These are phyloP conservation scores for Ophiocordyceps sinensis DNA, from an alignment of 2,329 filamentous ascomycete species.

Conservation along the genomic window DNA sequence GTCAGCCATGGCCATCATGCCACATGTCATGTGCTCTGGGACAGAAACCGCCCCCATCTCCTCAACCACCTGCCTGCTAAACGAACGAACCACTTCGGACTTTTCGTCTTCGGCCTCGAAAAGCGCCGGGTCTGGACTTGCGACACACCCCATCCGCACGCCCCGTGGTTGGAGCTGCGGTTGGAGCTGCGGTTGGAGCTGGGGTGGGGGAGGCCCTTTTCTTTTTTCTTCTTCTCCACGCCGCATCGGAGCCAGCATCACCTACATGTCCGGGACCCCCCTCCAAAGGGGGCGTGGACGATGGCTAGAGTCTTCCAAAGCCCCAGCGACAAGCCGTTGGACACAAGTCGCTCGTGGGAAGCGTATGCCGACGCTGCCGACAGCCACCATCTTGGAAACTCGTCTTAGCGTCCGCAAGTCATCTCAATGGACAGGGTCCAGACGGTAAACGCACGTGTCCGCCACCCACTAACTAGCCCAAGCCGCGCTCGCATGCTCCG, in stretches of 20 bases:
- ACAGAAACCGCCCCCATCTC: too few species aligned
- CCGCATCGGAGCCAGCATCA: not conserved
- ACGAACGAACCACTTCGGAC: too few species aligned
- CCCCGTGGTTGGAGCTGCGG: too few species aligned
- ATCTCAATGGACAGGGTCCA: slow-evolving; percentile 3
- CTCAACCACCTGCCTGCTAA: too few species aligned
- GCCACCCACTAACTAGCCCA: slow-evolving; percentile 1
- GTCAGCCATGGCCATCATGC: too few species aligned
- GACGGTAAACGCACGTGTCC: slow-evolving; percentile 6
- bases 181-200: too few species aligned
- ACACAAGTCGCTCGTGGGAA: not conserved
- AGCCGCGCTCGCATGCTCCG: slow-evolving; percentile 4
- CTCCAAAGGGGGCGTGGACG: not conserved
- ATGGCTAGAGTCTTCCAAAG: not conserved
- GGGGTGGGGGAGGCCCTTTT: too few species aligned
- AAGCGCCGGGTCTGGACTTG: not conserved
- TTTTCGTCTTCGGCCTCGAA: too few species aligned
- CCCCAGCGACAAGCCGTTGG: slow-evolving; percentile 6
- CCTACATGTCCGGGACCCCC: not conserved
- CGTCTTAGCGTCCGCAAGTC: slow-evolving; percentile 5
- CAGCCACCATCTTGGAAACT: slow-evolving; percentile 6
- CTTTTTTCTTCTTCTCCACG: not conserved
- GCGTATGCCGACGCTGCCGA: slow-evolving; percentile 7
- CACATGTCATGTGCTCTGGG: too few species aligned
- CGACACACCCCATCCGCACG: not conserved